Conservation (phyloP, 2,329 filamentous ascomycete species). For the Penicillium nordicum region DNA sequence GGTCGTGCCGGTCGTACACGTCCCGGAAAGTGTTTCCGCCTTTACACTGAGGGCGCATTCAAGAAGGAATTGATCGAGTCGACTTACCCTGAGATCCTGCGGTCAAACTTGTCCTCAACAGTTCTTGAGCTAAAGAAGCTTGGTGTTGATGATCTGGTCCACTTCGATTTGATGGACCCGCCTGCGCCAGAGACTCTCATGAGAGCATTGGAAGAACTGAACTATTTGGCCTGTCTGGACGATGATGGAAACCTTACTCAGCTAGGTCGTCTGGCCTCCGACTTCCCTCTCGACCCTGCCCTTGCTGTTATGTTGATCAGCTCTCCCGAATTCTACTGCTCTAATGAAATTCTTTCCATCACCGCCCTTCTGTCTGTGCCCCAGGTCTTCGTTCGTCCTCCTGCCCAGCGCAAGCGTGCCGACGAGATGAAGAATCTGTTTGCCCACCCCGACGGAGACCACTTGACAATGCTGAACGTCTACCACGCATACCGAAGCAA, state of each 20-base stretch:
- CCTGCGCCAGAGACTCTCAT: slow-evolving; percentile 97
- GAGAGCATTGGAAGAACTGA: slow-evolving; percentile 94
- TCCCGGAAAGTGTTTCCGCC: slow-evolving; percentile 94
- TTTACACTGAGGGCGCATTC: slow-evolving; percentile 94
- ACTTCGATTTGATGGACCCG: slow-evolving; percentile 98
- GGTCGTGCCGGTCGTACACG: slow-evolving; percentile 99
- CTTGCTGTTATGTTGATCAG: slow-evolving; percentile 97
- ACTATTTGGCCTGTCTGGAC: slow-evolving; percentile 93
- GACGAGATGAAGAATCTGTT: slow-evolving; percentile 98
- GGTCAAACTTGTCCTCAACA: slow-evolving; percentile 91
- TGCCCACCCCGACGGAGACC: slow-evolving; percentile 87
- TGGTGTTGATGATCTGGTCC: slow-evolving; percentile 89
- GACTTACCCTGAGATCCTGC: slow-evolving; percentile 92
- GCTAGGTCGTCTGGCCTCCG: slow-evolving; percentile 81
- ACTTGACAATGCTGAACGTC: slow-evolving; percentile 92
- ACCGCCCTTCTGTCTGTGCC: slow-evolving; percentile 92
- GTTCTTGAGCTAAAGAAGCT: slow-evolving; percentile 97
- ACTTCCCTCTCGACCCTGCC: slow-evolving; percentile 91
- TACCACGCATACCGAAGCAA: slow-evolving; percentile 93
- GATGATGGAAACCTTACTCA: slow-evolving; percentile 91
- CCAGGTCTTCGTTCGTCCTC: slow-evolving; percentile 86
- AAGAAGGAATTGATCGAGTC: slow-evolving; percentile 98
- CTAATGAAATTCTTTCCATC: slow-evolving; percentile 94
- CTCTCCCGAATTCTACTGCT: slow-evolving; percentile 97
- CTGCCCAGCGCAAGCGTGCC: slow-evolving; percentile 78